Conservation (phyloP, 1,284 basidiomycete species). For the Puccinia hordei region DNA sequence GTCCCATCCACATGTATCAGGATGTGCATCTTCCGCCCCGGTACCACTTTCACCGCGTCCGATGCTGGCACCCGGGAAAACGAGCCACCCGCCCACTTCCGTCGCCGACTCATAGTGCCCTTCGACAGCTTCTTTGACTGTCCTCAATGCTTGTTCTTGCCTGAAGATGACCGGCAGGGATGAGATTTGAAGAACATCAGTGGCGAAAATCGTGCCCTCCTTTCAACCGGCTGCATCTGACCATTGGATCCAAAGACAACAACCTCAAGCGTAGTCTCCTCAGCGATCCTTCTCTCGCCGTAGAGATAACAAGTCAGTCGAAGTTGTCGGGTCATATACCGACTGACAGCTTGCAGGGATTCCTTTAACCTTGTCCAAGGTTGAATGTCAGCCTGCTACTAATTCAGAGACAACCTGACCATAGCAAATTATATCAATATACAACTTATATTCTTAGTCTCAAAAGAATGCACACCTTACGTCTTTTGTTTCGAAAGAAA, state of each 20-base stretch:
- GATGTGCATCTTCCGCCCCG: constrained; percentile 67
- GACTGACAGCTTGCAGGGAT: constrained; percentile 29
- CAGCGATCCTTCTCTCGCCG: constrained; percentile 36
- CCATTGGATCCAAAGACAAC: constrained; percentile 13
- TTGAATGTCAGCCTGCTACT: too few species aligned
- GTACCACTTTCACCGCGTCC: constrained; percentile 63
- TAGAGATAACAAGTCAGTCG: constrained; percentile 50
- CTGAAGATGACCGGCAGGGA: constrained; percentile 17
- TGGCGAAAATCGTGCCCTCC: constrained; percentile 27
- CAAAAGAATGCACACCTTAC: too few species aligned
- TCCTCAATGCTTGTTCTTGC: neutral
- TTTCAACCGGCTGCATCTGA: neutral
- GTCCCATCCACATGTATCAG: constrained; percentile 68
- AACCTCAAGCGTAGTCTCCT: constrained; percentile 41
- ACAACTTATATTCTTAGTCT: too few species aligned
- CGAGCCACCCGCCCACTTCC: constrained; percentile 61
- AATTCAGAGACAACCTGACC: too few species aligned
- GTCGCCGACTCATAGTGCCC: constrained; percentile 17
- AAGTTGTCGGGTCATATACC: constrained; percentile 24
- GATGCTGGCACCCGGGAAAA: constrained; percentile 78
- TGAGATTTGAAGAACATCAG: constrained; percentile 16
- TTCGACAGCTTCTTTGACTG: neutral
- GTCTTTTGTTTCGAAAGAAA: too few species aligned
- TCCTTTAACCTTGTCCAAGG: constrained; percentile 32
- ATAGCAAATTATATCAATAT: too few species aligned